Base-by-base conservation (phyloP, 371 early-diverging fungal species). In the Basidiobolus heterosporus region DNA sequence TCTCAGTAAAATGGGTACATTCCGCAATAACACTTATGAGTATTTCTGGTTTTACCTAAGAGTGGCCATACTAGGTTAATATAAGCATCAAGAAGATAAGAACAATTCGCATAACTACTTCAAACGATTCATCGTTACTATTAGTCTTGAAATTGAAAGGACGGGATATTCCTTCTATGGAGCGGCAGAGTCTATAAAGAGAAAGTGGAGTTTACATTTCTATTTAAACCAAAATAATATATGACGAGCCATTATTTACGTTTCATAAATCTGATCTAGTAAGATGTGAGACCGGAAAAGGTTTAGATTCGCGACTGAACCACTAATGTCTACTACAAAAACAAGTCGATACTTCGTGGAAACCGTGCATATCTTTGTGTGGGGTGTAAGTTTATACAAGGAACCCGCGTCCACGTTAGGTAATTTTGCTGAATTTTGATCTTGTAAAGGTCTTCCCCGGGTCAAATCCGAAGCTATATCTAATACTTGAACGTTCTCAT, bases 11-110 rank as follows among this genome's bases (percentile, higher is more conserved):
- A 50, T 74, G 71, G 15, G 75, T 64, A 54, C 77, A 77, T 50
- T 85, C 85, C 2, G 80, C 84, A 38, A 85, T 71, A 30, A 85
- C 78, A 1, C 80, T 82, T 14, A 85, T 66, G 37, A 78, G 65
- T 7, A 85, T 62, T 20, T 67, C 67, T 3, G 82, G 72, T 40
- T 72, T 56, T 36, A 74, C 47, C 72, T 78, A 58, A 48, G n/a
- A n/a, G n/a, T n/a, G n/a, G 20, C 39, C 21, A 15, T 37, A 24
- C 15, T 21, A 30, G 14, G 21, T 41, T 20, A 23, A n/a, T n/a
- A n/a, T n/a, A n/a, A n/a, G n/a, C n/a, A n/a, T n/a, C n/a, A 36
- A 22, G 9, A 39, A 42, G 24, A 7, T 23, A 15, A 37, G 6
- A 11, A 46, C 17, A 35, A 8, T 4, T 18, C 1, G 41, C 14